Percentiles rank a stretch among this genome's conserved stretches.
phyloP scores from a whole-genome alignment of 1,284 basidiomycete species.

The Leccinum colubrinum region DNA sequence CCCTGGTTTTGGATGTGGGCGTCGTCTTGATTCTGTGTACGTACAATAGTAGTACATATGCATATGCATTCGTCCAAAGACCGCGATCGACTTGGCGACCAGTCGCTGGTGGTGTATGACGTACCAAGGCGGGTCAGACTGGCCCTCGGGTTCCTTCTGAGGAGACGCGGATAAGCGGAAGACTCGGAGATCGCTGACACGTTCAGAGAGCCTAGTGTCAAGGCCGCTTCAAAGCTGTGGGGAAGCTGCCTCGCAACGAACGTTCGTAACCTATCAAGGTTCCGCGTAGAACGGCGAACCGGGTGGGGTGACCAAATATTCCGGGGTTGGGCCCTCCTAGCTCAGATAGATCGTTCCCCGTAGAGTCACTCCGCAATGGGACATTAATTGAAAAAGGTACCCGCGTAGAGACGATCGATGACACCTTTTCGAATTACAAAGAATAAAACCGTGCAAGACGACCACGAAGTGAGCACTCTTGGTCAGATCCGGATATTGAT shows the following conservation, averaged over 20 bases:
- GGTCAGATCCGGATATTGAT: background rate
- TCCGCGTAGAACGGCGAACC: background rate
- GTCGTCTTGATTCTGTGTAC: background rate
- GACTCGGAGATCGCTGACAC: background rate
- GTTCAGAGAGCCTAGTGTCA: background rate
- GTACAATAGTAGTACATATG: background rate
- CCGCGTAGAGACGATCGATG: background rate
- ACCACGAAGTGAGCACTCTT: background rate
- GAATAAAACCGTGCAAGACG: background rate
- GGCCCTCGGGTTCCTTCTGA: background rate
- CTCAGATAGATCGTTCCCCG: too few relatives aligned
- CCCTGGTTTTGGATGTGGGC: background rate
- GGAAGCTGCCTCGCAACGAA: background rate
- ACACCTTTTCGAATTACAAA: background rate
- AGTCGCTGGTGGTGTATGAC: background rate
- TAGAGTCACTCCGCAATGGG: background rate
- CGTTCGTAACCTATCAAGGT: background rate
- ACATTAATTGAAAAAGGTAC: background rate
- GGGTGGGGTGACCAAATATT: background rate
- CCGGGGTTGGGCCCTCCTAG: too few relatives aligned
- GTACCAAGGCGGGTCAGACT: background rate
- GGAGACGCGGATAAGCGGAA: background rate
- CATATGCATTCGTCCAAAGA: background rate
- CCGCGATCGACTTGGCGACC: background rate
- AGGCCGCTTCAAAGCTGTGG: background rate